Evolutionary conservation across 1,284 basidiomycete genomes (phyloP), one percentile per base, ranked within the genome.

Genomic region (Cryptococcus jaspeensis): DNA sequence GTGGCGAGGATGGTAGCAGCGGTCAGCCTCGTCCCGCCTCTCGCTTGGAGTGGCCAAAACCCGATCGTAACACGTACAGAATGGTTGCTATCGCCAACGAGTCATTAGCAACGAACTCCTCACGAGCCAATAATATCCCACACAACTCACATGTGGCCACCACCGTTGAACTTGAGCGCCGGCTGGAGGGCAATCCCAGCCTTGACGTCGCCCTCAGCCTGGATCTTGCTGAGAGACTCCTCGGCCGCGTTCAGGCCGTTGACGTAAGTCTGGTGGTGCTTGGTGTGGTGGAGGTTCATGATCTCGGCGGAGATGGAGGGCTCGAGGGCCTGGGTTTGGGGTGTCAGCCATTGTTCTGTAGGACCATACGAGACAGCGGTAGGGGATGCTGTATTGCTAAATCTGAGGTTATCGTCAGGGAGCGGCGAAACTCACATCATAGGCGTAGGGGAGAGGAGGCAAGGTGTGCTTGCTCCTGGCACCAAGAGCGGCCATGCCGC

Each of bases 181-280:
- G 85, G 79, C 79, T 92, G 90, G 59, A 94, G 84, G 28, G 85
- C 85, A 76, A 99, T 96, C 72, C 85, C 83, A 75, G 90, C 87
- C 78, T 87, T 88, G 65, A 88, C 69, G 54, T 81, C 85, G 37
- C 84, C 83, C 47, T 79, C 71, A 5, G 87, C 76, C 59, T 65
- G 59, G 51, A 74, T 61, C 69, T 86, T 85, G 46, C 83, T 81
- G 72, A 91, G 91, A 25, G 87, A 81, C 73, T 90, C 87, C 78
- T 97, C 94, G 39, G 93, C 92, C 23, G 92, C 85, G 77, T 96
- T 95, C 61, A 95, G 82, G 8, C 90, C 90, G 69, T 87, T 91
- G 60, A 96, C 91, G 77, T 95, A 96, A 22, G 88, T 84, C 78
- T 92, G 89, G 78, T 98, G 95, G 76, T 99, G 95, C 83, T 93